Evolutionary conservation across 176 grass and related monocot genomes (phyloP).

Genomic region (Bothriochloa decipiens): DNA sequence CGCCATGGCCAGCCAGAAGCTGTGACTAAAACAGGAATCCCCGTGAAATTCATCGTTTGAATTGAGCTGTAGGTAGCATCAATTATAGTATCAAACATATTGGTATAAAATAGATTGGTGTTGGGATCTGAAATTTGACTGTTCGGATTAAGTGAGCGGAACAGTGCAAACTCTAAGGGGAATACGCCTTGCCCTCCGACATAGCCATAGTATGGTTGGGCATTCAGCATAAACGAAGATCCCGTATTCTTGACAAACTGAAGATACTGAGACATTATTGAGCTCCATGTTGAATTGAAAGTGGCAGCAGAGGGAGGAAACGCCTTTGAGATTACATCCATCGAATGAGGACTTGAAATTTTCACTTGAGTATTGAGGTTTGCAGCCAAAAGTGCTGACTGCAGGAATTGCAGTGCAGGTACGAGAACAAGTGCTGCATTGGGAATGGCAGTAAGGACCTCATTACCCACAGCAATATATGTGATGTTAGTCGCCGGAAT

Average conservation of each 20-base stretch:
- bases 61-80: slow-evolving; percentile 92
- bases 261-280: slow-evolving; percentile 75
- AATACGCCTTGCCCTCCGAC: slow-evolving; percentile 84
- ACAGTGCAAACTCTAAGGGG: slow-evolving; percentile 88
- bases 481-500: slow-evolving; percentile 89
- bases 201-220: slow-evolving; percentile 91
- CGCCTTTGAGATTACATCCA: slow-evolving; percentile 74
- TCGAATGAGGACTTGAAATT: slow-evolving; percentile 78
- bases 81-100: slow-evolving; percentile 97
- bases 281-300: slow-evolving; percentile 94
- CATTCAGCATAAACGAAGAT: slow-evolving; percentile 95
- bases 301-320: slow-evolving; percentile 90
- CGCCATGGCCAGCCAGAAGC: slow-evolving; percentile 92
- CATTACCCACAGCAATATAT: slow-evolving; percentile 88
- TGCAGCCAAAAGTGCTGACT: slow-evolving; percentile 84
- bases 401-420: slow-evolving; percentile 88
- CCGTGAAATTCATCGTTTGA: slow-evolving; percentile 87
- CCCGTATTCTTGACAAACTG: slow-evolving; percentile 80
- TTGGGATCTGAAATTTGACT: slow-evolving; percentile 87
- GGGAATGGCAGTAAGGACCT: slow-evolving; percentile 71
- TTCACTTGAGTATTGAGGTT: slow-evolving; percentile 92
- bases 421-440: slow-evolving; percentile 91
- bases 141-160: slow-evolving; percentile 71
- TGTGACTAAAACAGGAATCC: slow-evolving; percentile 81
- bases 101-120: slow-evolving; percentile 85